These are phyloP conservation scores for Apostasia shenzhenica DNA, from an alignment of 106 monocot genomes.

Conservation along the genomic window DNA sequence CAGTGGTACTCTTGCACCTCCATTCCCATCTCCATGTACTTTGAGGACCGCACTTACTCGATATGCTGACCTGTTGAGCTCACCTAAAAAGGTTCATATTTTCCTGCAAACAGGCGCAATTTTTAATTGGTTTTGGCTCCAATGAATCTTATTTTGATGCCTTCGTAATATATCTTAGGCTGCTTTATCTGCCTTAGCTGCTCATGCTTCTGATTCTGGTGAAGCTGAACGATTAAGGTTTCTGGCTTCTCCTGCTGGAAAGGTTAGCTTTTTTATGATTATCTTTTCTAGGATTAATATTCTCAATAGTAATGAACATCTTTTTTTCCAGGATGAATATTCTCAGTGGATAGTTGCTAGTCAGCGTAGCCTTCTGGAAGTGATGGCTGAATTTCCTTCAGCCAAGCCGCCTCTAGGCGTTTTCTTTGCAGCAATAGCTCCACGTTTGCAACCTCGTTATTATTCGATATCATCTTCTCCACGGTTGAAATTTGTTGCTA, in stretches of 20 bases:
- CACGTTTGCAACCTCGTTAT: constrained; percentile 87
- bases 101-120: neutral
- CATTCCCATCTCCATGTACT: constrained; percentile 91
- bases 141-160: neutral
- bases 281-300: neutral
- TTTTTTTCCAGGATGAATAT: constrained; percentile 73
- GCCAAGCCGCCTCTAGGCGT: constrained; percentile 91
- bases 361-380: constrained; percentile 94
- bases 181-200: constrained; percentile 85
- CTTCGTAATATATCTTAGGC: constrained; percentile 30
- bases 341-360: constrained; percentile 78
- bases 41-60: constrained; percentile 74
- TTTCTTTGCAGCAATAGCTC: constrained; percentile 91
- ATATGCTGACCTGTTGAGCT: constrained; percentile 90
- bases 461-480: constrained; percentile 99
- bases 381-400: constrained; percentile 94
- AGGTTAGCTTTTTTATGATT: constrained; percentile 42
- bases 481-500: constrained; percentile 29
- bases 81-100: constrained; percentile 75
- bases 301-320: neutral
- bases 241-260: constrained; percentile 90
- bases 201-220: constrained; percentile 78
- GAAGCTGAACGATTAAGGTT: constrained; percentile 70
- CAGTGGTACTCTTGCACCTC: constrained; percentile 50
- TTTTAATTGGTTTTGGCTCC: too few species aligned